phyloP scores from a whole-genome alignment of 1,284 basidiomycete species.

The Malassezia nana region DNA sequence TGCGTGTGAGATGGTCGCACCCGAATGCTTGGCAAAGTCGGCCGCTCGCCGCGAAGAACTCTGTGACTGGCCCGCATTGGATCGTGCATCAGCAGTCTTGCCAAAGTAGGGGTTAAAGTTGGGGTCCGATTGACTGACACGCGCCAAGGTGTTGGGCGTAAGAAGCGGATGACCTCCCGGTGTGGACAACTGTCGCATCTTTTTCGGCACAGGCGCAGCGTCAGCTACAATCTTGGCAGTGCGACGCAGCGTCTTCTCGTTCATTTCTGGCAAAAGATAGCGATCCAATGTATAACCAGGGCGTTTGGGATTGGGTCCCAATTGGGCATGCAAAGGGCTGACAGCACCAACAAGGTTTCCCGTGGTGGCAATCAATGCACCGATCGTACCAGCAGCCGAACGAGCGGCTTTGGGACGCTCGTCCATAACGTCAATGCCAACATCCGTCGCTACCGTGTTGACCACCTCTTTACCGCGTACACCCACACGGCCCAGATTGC shows the following conservation, averaged over 20 bases:
- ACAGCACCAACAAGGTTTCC: slow-evolving; percentile 53
- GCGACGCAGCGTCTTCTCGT: slow-evolving; percentile 41
- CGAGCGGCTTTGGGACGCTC: slow-evolving; percentile 55
- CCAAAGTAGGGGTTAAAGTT: slow-evolving; percentile 13
- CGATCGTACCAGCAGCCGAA: slow-evolving; percentile 61
- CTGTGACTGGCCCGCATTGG: not conserved
- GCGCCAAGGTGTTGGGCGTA: not conserved
- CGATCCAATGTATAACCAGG: slow-evolving; percentile 62
- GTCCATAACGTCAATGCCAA: slow-evolving; percentile 33
- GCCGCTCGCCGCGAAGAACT: not conserved
- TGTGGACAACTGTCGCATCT: not conserved
- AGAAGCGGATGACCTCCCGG: not conserved
- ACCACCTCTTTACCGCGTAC: slow-evolving; percentile 20
- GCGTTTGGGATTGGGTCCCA: slow-evolving; percentile 61
- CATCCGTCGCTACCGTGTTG: slow-evolving; percentile 35
- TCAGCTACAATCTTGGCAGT: slow-evolving; percentile 46
- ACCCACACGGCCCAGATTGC: not conserved
- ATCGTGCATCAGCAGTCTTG: not conserved
- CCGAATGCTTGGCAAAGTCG: not conserved
- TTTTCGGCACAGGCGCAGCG: slow-evolving; percentile 28
- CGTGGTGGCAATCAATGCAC: slow-evolving; percentile 63
- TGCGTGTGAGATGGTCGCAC: not conserved
- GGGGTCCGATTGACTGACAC: not conserved
- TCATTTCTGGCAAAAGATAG: slow-evolving; percentile 50
- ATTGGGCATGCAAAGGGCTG: slow-evolving; percentile 43